Percentiles rank a stretch among this genome's conserved stretches.
These are phyloP conservation scores for Exsudoporus floridanus DNA, from an alignment of 1,284 basidiomycete genomes.

Conservation along the genomic window DNA sequence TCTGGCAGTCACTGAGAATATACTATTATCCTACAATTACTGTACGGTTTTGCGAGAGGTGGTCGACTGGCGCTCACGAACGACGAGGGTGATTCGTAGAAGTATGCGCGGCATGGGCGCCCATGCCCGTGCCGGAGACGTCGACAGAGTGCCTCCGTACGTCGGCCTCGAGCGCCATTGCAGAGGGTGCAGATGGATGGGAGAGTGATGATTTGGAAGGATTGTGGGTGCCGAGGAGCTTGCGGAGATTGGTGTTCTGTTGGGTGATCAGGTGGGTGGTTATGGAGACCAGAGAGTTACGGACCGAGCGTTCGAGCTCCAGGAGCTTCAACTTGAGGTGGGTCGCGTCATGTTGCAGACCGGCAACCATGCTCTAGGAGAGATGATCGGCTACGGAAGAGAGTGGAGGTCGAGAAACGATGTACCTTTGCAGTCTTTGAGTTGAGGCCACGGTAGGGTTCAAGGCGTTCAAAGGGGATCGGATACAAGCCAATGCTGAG, in stretches of 20 bases:
- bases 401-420: neutral
- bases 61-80: constrained; percentile 1
- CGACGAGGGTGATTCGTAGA: constrained; percentile 10
- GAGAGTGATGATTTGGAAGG: constrained; percentile 21
- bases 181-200: constrained; percentile 29
- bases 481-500: constrained; percentile 52
- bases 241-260: constrained; percentile 34
- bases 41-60: constrained; percentile 2
- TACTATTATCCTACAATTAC: constrained; percentile 25
- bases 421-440: constrained; percentile 69
- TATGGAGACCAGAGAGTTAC: neutral
- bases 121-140: constrained; percentile 33
- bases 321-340: constrained; percentile 58
- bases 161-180: constrained; percentile 32
- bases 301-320: constrained; percentile 64
- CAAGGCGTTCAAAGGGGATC: constrained; percentile 50
- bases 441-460: constrained; percentile 60
- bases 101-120: constrained; percentile 19
- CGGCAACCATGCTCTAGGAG: constrained; percentile 66
- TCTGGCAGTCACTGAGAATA: constrained; percentile 7
- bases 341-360: constrained; percentile 62
- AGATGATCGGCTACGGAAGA: neutral
- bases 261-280: neutral
- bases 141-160: constrained; percentile 36
- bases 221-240: constrained; percentile 32